A percentile compares a stretch with the other conserved stretches of the same genome.
phyloP scores from a whole-genome alignment of 2,329 filamentous ascomycete genomes.

The Balansia obtecta region DNA sequence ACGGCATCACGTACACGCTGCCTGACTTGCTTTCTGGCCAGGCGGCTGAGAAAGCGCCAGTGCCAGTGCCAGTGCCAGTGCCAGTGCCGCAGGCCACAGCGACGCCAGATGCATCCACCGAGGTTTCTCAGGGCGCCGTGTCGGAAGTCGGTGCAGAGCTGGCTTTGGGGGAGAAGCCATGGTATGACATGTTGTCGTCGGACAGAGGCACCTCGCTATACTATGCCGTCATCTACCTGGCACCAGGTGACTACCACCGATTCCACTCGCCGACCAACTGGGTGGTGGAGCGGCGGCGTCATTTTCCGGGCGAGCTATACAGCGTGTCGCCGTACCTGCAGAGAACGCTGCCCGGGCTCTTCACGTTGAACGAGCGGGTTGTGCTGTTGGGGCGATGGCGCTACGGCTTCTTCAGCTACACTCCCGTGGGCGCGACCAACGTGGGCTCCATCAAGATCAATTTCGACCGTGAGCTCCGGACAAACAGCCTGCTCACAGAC shows the following conservation, averaged over 20 bases:
- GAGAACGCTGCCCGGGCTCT: conserved; percentile 81
- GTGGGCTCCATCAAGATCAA: conserved; percentile 95
- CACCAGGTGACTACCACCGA: conserved; percentile 94
- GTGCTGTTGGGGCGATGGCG: conserved; percentile 90
- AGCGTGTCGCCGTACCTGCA: conserved; percentile 92
- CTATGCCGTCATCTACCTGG: conserved; percentile 91
- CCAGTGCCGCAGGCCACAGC: conserved; percentile 36
- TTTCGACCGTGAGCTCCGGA: conserved; percentile 87
- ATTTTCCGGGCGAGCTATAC: conserved; percentile 94
- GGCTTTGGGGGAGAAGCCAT: conserved; percentile 56
- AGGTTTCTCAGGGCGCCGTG: conserved; percentile 52
- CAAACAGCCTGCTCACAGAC: conserved; percentile 85
- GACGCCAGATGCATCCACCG: conserved; percentile 62
- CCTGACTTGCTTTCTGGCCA: conserved; percentile 76
- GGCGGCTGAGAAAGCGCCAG: conserved; percentile 29
- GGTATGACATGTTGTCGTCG: conserved; percentile 54
- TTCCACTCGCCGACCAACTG: conserved; percentile 94
- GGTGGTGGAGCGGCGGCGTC: conserved; percentile 89
- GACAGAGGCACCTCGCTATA: conserved; percentile 64
- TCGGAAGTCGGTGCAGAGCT: conserved; percentile 76
- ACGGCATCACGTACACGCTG: conserved; percentile 90
- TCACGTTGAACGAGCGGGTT: conserved; percentile 92
- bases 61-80: too few relatives aligned
- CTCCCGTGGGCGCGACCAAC: conserved; percentile 92
- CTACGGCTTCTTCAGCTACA: conserved; percentile 94